Percentiles rank a stretch among this genome's conserved stretches.
Conservation (phyloP, 2,329 filamentous ascomycete species). For the Trichoderma polysporum region DNA sequence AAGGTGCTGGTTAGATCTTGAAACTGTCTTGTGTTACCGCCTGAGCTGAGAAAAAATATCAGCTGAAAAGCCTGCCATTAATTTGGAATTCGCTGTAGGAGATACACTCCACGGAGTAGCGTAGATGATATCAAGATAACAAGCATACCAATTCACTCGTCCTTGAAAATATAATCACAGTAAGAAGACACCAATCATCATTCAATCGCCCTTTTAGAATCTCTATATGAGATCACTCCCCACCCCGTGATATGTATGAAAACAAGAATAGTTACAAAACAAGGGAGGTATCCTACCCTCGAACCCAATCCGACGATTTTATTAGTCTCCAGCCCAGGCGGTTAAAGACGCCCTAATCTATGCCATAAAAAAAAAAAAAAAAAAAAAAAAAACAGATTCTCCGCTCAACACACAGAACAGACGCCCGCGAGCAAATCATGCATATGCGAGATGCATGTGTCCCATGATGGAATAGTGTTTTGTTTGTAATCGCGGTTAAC, state of each 20-base stretch:
- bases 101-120: background rate
- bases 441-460: conserved; percentile 7
- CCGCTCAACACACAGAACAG: conserved; percentile 19
- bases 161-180: background rate
- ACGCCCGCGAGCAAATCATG: conserved; percentile 17
- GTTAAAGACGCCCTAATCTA: conserved; percentile 20
- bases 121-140: background rate
- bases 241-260: background rate
- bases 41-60: background rate
- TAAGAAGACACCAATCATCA: background rate
- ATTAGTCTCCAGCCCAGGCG: conserved; percentile 15
- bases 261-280: conserved; percentile 17
- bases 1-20: no score
- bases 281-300: conserved; percentile 13
- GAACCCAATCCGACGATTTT: conserved; percentile 10
- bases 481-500: conserved; percentile 6
- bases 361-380: conserved; percentile 14
- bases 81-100: background rate
- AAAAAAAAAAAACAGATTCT: background rate
- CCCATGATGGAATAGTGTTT: conserved; percentile 3
- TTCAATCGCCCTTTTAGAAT: background rate
- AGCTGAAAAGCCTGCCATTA: background rate
- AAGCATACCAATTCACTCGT: background rate
- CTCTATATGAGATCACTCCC: background rate
- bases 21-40: background rate